Evolutionary conservation across 2,329 filamentous ascomycete genomes (phyloP), one percentile per base, ranked within the genome.

Genomic region (Camillea tinctor): DNA sequence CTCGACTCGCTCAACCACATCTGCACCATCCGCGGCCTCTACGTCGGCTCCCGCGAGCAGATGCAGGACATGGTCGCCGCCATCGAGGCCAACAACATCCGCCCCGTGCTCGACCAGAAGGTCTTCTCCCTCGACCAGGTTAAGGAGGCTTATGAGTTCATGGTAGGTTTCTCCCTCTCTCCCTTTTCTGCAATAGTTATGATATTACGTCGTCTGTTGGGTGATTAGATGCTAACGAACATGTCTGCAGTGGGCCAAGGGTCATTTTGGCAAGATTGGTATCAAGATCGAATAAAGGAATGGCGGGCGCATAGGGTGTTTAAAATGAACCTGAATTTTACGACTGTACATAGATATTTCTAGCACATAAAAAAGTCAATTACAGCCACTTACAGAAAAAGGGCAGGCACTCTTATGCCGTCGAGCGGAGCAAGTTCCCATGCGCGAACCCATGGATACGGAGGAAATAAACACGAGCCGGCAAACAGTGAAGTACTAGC

Each of bases 241-340:
- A n/a, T 50, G 6, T 54, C 24, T 53, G 53, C 30, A 77, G 76
- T 77, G 78, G 79, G 77, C 73, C 22, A 75, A 83, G 69, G 81
- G 80, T 64, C 83, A 87, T 67, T 78, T 85, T 58, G 83, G 84
- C 54, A 86, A 87, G 72, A 65, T 86, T 50, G 74, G 73, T 2
- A 80, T 86, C 64, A 79, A 79, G 68, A 76, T 83, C 50, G 69
- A 73, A 55, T 77, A 69, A 11, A 11, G 26, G 6, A 66, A 56
- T 56, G 22, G 13, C n/a, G 5, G n/a, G n/a, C n/a, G n/a, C n/a
- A 4, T 30, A 30, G 8, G 26, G 26, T 30, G 26, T 30, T 30
- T 11, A 30, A 30, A 30, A 30, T 30, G 26, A 30, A n/a, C n/a
- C n/a, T n/a, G n/a, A 11, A 30, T 26, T 11, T 30, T 9, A 30